Base-by-base conservation (phyloP, 208 protist species). In the Vickermania spadyakhi region DNA sequence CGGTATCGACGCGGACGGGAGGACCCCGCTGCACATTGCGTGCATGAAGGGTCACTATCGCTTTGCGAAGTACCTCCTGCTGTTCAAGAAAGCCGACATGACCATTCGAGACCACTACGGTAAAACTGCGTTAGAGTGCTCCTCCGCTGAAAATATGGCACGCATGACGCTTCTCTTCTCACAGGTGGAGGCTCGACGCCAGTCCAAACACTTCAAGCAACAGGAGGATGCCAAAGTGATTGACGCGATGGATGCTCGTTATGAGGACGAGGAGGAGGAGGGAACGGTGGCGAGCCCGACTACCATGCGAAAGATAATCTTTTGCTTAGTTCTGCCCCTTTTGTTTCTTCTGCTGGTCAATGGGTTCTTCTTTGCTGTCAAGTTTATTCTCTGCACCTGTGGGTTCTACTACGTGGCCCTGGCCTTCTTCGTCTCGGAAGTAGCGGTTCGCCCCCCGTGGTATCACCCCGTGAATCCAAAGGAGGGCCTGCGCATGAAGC, bases 371-470 rank as follows among this genome's bases (percentile, higher is more conserved):
- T 93, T 94, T 53, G 81, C 81, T 0, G 1, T 84, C 3, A 68
- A 79, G 51, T 96, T 89, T 56, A 73, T 92, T 52, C 36, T 68
- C 0, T 30, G 73, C 7, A 82, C 83, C 2, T 22, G 86, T n/a
- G 49, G 59, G n/a, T 96, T 87, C 52, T 93, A 93, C 56, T 86
- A 79, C 64, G 2, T 89, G 1, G 75, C 72, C 1, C 41, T 88
- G 63, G 86, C 85, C 21, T 96, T 90, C 70, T 92, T 96, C 68
- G 81, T 94, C 23, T 85, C 84, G n/a, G 90, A 96, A 62, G 70
- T 96, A 21, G 71, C 83, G 1, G 81, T 94, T 31, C 76, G 83
- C 0, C 90, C 90, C 18, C 90, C 90, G 56, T 96, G 90, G 90
- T 93, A 96, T 64, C 83, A 88, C 67, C 70, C 77, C 36, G 58